Evolutionary conservation across 345 rosid genomes (phyloP).

Genomic region (Hypericum androsaemum): DNA sequence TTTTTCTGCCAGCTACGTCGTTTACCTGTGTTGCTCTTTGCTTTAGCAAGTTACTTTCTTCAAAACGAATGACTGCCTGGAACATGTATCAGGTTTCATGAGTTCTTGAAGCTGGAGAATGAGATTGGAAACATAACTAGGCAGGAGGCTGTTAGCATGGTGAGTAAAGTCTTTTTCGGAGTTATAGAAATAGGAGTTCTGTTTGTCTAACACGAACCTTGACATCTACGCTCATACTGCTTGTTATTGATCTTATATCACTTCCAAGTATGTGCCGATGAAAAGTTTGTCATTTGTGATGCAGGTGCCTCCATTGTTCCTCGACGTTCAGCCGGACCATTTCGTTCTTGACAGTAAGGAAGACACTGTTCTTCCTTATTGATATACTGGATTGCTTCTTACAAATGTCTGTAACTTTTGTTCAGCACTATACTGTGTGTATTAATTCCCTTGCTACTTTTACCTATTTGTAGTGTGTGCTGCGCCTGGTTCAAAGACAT

Average conservation of each 20-base stretch:
- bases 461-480: conserved; percentile 64
- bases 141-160: conserved; percentile 99
- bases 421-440: neutral
- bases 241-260: neutral
- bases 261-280: neutral
- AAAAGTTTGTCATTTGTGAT: conserved; percentile 13
- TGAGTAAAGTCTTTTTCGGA: conserved; percentile 20
- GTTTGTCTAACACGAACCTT: neutral
- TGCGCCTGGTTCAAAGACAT: conserved; percentile 97
- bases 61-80: neutral
- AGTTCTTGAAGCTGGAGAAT: conserved; percentile 86
- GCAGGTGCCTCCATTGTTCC: conserved; percentile 91
- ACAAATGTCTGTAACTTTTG: neutral
- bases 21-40: neutral
- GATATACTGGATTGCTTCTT: neutral
- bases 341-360: conserved; percentile 81
- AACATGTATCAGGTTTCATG: conserved; percentile 63
- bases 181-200: neutral
- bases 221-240: neutral
- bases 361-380: conserved; percentile 10
- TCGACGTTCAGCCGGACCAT: conserved; percentile 72
- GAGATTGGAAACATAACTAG: conserved; percentile 93
- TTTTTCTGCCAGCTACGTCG: neutral
- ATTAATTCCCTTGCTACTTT: neutral
- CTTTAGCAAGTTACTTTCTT: neutral